phyloP scores from a whole-genome alignment of 176 grass and related monocot species.

The Zea luxurians region DNA sequence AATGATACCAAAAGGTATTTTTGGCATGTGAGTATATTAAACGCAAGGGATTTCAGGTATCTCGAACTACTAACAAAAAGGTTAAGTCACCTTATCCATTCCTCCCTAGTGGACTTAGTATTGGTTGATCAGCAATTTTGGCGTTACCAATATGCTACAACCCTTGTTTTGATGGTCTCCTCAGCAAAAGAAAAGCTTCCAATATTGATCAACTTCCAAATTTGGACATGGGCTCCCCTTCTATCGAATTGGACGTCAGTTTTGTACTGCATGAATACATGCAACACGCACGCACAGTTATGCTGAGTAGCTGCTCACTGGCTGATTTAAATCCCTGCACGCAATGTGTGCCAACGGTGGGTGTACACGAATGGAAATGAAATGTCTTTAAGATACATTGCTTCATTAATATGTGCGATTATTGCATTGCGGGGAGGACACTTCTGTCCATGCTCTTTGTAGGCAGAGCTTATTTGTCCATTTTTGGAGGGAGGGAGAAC shows the following conservation, averaged over 20 bases:
- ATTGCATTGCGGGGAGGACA: not conserved
- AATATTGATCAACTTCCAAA: too few relatives aligned
- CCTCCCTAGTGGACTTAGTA: not conserved
- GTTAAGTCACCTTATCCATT: not conserved
- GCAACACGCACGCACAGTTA: too few relatives aligned
- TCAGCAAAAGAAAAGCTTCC: too few relatives aligned
- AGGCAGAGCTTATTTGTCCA: too few relatives aligned
- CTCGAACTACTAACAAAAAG: not conserved
- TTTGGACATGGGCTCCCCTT: too few relatives aligned
- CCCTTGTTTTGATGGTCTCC: too few relatives aligned
- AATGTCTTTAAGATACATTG: not conserved
- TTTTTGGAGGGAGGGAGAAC: not conserved
- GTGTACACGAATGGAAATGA: not conserved
- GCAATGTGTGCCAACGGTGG: not conserved
- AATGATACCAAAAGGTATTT: not conserved
- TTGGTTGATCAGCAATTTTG: constrained; percentile 2
- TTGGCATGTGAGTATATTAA: not conserved
- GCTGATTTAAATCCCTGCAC: too few relatives aligned
- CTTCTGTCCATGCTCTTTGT: too few relatives aligned
- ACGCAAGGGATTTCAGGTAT: not conserved
- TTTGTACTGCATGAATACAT: not conserved
- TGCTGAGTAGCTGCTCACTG: too few relatives aligned
- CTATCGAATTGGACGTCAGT: not conserved
- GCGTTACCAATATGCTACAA: not conserved
- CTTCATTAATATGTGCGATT: not conserved